Evolutionary conservation across 2,329 filamentous ascomycete genomes (phyloP).

Genomic region (Microdochium paspali): DNA sequence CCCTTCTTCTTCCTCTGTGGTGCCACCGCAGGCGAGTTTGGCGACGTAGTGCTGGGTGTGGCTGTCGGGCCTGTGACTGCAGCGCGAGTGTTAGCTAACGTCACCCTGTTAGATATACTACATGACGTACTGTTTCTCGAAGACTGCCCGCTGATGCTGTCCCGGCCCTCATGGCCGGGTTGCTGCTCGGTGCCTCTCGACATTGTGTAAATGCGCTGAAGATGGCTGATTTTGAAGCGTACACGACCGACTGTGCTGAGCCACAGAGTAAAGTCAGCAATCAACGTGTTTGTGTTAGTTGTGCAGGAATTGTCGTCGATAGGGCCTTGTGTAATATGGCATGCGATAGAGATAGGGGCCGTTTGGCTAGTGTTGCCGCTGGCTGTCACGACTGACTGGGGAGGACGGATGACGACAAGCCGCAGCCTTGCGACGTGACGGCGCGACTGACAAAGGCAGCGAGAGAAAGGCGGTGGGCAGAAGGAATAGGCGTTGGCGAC

Average conservation of each 20-base stretch:
- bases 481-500: neutral
- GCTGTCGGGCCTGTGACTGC: slow-evolving; percentile 41
- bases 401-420: neutral
- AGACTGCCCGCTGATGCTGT: slow-evolving; percentile 54
- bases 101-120: slow-evolving; percentile 56
- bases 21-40: slow-evolving; percentile 38
- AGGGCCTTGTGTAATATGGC: no score
- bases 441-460: neutral
- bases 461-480: neutral
- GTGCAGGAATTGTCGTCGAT: no score
- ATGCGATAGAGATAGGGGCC: no score
- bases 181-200: neutral
- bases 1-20: slow-evolving; percentile 42
- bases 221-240: neutral
- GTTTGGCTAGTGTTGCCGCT: no score
- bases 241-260: neutral
- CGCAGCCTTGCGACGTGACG: neutral
- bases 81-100: slow-evolving; percentile 54
- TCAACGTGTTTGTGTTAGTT: no score
- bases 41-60: slow-evolving; percentile 38
- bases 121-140: slow-evolving; percentile 37
- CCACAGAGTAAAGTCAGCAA: no score
- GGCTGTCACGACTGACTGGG: no score
- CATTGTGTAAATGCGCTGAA: neutral
- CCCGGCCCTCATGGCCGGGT: slow-evolving; percentile 39